Conservation (phyloP, 108 stramenopile genomes). For the Schizochytrium sp. region DNA sequence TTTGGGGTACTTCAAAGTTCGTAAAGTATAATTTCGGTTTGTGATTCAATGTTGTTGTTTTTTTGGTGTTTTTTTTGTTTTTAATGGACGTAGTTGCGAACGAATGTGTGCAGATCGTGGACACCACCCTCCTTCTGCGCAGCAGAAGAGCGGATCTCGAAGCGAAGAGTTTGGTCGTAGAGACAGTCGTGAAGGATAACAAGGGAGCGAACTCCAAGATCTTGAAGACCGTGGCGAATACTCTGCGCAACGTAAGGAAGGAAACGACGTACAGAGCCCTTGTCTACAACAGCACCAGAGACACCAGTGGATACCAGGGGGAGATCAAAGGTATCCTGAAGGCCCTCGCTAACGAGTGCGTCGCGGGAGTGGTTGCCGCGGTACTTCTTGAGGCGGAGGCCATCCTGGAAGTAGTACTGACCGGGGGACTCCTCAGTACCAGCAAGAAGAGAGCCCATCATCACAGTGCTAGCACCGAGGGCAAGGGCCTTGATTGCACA, state of each 20-base stretch:
- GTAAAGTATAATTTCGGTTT: too few relatives aligned
- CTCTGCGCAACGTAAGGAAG: conserved; percentile 97
- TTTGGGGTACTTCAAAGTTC: too few relatives aligned
- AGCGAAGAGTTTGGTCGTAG: conserved; percentile 68
- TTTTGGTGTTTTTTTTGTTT: background rate
- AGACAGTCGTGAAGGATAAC: conserved; percentile 56
- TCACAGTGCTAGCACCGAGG: conserved; percentile 96
- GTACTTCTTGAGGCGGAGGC: conserved; percentile 98
- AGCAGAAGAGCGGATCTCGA: conserved; percentile 98
- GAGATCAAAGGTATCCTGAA: conserved; percentile 88
- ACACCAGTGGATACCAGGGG: conserved; percentile 99
- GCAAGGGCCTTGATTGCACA: conserved; percentile 98
- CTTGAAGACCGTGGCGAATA: conserved; percentile 97
- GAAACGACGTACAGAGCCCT: conserved; percentile 95
- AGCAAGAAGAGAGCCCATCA: conserved; percentile 99
- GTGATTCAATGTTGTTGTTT: background rate
- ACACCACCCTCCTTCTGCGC: conserved; percentile 99
- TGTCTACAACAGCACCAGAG: conserved; percentile 97
- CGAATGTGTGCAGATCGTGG: conserved; percentile 96
- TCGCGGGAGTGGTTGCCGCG: conserved; percentile 99
- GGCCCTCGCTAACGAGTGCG: conserved; percentile 94
- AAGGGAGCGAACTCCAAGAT: conserved; percentile 86
- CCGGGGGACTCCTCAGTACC: conserved; percentile 99
- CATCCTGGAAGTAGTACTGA: conserved; percentile 99
- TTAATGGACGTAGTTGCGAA: conserved; percentile 67